Conservation (phyloP, 1,284 basidiomycete genomes). For the Heterobasidion annosum region DNA sequence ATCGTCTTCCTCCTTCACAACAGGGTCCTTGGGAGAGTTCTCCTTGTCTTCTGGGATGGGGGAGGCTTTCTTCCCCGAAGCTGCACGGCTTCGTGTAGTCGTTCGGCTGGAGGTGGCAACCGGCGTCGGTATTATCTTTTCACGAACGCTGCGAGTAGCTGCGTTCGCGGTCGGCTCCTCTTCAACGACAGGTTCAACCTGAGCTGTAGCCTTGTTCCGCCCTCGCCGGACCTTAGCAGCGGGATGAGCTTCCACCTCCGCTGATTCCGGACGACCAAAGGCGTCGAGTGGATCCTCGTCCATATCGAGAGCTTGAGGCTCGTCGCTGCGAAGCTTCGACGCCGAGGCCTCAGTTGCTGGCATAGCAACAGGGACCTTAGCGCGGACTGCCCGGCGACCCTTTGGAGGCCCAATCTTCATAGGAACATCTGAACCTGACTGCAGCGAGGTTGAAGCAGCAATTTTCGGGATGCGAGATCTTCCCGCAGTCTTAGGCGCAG, state of each 20-base stretch:
- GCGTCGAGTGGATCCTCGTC: conserved; percentile 12
- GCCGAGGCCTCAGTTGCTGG: neutral
- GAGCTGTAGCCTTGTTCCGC: neutral
- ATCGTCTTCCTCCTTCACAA: conserved; percentile 17
- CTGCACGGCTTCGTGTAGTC: conserved; percentile 8
- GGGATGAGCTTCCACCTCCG: conserved; percentile 1
- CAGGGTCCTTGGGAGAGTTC: conserved; percentile 26
- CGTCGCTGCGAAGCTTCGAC: neutral
- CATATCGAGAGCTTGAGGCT: neutral
- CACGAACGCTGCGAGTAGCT: conserved; percentile 9
- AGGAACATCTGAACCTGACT: neutral
- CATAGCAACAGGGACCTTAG: neutral
- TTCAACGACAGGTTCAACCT: neutral
- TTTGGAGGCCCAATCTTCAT: neutral
- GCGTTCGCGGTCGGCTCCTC: conserved; percentile 1
- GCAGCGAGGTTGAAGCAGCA: neutral
- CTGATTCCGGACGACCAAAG: conserved; percentile 10
- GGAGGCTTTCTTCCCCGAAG: conserved; percentile 9
- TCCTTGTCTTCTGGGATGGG: conserved; percentile 23
- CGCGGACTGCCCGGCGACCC: neutral
- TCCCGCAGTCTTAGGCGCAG: conserved; percentile 3
- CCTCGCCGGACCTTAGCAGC: conserved; percentile 9
- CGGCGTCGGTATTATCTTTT: conserved; percentile 13
- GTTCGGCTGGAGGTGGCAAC: conserved; percentile 7
- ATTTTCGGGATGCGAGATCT: neutral